phyloP scores from a whole-genome alignment of 352 stramenopile genomes.

The Phytophthora megakarya region DNA sequence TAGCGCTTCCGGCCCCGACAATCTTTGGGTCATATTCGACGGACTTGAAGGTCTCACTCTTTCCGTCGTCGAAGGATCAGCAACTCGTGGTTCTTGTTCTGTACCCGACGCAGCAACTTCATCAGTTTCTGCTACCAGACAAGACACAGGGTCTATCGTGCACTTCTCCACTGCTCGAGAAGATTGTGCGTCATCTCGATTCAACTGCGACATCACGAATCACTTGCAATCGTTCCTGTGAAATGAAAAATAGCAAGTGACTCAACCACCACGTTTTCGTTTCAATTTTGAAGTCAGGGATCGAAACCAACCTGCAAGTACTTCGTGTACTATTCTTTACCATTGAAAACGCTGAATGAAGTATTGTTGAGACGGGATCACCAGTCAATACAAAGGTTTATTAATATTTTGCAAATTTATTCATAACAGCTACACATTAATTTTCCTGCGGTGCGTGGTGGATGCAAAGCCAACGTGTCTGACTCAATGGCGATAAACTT shows the following conservation, averaged over 20 bases:
- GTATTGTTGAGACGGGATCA: not conserved
- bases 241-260: not conserved
- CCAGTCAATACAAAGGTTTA: not conserved
- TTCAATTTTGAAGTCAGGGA: not conserved
- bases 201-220: not conserved
- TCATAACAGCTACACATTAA: conserved; percentile 21
- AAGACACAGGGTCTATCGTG: not conserved
- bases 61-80: not conserved
- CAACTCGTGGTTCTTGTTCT: not conserved
- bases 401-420: not conserved
- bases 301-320: not conserved
- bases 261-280: not conserved
- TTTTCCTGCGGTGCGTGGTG: conserved; percentile 30
- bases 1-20: not conserved
- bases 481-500: conserved; percentile 17
- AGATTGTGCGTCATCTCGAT: not conserved
- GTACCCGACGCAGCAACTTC: not conserved
- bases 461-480: conserved; percentile 58
- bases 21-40: not conserved
- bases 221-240: not conserved
- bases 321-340: not conserved
- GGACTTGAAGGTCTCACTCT: not conserved
- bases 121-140: conserved; percentile 9
- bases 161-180: not conserved
- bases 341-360: too few species aligned